Evolutionary conservation across 805 yeast genomes (phyloP), one percentile per base, ranked within the genome.

Genomic region (Yamadazyma endophytica): DNA sequence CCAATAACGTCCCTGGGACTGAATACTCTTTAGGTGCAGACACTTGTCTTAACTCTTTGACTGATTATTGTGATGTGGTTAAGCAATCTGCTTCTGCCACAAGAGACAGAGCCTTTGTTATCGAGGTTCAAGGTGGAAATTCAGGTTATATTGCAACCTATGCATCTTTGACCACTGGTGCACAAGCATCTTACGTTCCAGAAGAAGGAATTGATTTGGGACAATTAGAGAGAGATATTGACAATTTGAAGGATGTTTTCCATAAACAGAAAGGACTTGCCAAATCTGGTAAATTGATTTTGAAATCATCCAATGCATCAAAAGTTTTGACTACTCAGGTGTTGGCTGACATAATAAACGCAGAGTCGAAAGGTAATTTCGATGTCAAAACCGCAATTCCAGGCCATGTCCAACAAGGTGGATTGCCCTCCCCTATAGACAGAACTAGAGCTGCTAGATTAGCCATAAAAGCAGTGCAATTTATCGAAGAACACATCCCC

Each of bases 1-100:
- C 97, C 12, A 92, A 92, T 65, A 92, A 92, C 49, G 97, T 92
- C 29, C 98, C 99, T n/a, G 99, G 98, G 38, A 82, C 97, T 2
- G 97, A 92, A 61, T 88, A 88, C 60, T 88, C 97, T 0, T 64
- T 92, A 36, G 99, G 99, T 36, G 73, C 88, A 9, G 98, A 92
- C 57, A 92, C 99, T 8, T 94, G 98, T 68, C 68, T 92, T 68
- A 92, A 92, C 61, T 68, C 92, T 7, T 70, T 92, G 49, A 87
- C 88, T 41, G 79, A 82, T 36, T 92, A 92, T 68, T 90, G 97
- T 64, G 99, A 92, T 58, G 87, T 85, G 16, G 82, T 92, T 44
- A 89, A 92, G 64, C 96, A 86, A 66, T 77, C 88, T 31, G 98
- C 98, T 2, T 81, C 96, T 13, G 86, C 98, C 12, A 77, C 96